Evolutionary conservation across 805 yeast species (phyloP).

Genomic region (Ogataea corticis): DNA sequence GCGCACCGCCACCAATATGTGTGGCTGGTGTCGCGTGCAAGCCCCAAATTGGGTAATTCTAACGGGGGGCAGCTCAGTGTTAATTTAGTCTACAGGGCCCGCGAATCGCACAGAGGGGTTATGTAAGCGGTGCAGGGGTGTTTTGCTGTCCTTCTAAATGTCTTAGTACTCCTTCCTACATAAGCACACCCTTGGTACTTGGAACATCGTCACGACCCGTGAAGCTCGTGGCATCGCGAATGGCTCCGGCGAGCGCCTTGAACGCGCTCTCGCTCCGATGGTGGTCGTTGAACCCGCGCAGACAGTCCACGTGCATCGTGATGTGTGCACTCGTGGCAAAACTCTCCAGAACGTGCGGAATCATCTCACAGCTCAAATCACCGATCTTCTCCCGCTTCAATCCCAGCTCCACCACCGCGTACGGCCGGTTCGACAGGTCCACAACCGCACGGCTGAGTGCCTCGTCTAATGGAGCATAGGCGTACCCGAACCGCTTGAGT

Average conservation of each 20-base stretch:
- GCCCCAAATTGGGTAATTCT: too few species aligned
- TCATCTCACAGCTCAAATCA: constrained; percentile 91
- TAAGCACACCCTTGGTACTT: constrained; percentile 92
- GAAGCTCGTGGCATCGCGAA: constrained; percentile 77
- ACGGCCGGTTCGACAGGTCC: constrained; percentile 91
- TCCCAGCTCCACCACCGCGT: constrained; percentile 85
- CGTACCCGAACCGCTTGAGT: constrained; percentile 88
- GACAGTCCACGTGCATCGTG: constrained; percentile 91
- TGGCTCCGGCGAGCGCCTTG: constrained; percentile 92
- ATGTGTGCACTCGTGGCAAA: constrained; percentile 91
- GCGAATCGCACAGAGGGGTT: too few species aligned
- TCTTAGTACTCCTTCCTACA: constrained; percentile 35
- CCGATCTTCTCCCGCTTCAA: constrained; percentile 92
- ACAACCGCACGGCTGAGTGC: constrained; percentile 96
- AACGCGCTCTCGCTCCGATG: constrained; percentile 96
- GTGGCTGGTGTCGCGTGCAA: too few species aligned
- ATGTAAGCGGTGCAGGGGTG: too few species aligned
- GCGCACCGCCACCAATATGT: too few species aligned
- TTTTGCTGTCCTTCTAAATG: too few species aligned
- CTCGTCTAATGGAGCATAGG: constrained; percentile 95
- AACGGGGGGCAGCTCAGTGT: too few species aligned
- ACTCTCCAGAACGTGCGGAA: constrained; percentile 94
- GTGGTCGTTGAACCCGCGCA: constrained; percentile 93
- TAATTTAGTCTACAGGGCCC: too few species aligned
- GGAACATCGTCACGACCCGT: constrained; percentile 93